Evolutionary conservation across 441 rosid species (phyloP), one percentile per base, ranked within the genome.

Genomic region (Erysimum cheiri): DNA sequence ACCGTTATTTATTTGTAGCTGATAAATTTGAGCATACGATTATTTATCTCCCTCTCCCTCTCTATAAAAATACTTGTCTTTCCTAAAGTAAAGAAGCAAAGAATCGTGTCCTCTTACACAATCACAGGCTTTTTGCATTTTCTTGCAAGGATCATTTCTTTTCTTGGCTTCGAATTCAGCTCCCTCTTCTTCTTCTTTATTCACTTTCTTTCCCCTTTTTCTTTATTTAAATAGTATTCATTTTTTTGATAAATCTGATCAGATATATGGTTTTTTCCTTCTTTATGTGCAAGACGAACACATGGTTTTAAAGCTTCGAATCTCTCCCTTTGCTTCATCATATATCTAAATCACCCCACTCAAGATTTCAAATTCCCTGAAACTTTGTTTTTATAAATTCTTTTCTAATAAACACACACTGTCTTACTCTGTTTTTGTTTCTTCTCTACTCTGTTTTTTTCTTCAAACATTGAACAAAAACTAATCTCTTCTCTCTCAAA

Each of bases 31-130:
- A 48, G 26, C 11, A 48, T 48, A 46, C 10, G 33, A 44, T 13
- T 50, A 32, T 8, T 70, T 52, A 75, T 44, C 15, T 62, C 54
- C 66, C 55, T 66, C 71, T 15, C 15, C 13, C 49, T 67, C 58
- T 55, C 22, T 69, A 11, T 65, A 40, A 64, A 68, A 44, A 69
- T 69, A 74, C 78, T 69, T 69, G 66, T 69, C 78, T 69, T 62
- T 74, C 70, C 46, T 60, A 79, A 76, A 82, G 79, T 79, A 79
- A 67, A 78, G 76, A 92, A 84, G 89, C 88, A 90, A 88, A 86
- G 96, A 81, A 90, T 87, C 88, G 64, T 74, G 73, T 74, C 64
- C 80, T 77, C 83, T 77, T 73, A 31, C 80, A 74, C 82, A 72
- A 43, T 76, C 69, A 68, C 74, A 74, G 73, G 81, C 60, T 71